Percentiles rank a stretch among this genome's conserved stretches.
Evolutionary conservation across 352 stramenopile genomes (phyloP).

Genomic region (Phytophthora vignae): DNA sequence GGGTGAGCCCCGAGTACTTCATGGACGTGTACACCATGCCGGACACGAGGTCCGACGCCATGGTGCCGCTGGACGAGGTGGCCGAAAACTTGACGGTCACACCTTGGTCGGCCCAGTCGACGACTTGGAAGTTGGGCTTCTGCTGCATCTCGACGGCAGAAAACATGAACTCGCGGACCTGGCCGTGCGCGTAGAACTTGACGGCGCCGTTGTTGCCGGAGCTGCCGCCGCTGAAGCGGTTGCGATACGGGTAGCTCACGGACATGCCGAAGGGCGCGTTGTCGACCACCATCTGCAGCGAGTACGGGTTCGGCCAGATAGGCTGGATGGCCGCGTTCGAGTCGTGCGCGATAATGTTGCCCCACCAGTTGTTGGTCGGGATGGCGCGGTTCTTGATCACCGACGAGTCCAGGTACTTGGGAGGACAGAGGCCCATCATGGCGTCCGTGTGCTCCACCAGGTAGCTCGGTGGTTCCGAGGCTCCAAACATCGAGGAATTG

Average conservation of each 20-base stretch:
- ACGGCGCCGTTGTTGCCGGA: conserved; percentile 61
- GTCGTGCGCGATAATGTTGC: conserved; percentile 69
- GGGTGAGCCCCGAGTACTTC: conserved; percentile 55
- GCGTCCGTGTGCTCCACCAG: conserved; percentile 64
- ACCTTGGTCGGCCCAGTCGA: conserved; percentile 64
- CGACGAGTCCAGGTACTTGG: conserved; percentile 57
- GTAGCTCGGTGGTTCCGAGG: conserved; percentile 39
- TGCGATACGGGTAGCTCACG: conserved; percentile 63
- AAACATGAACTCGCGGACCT: conserved; percentile 62
- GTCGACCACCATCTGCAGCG: conserved; percentile 49
- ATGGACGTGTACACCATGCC: conserved; percentile 72
- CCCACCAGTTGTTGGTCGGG: conserved; percentile 80
- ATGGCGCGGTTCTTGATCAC: conserved; percentile 59
- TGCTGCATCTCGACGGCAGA: conserved; percentile 50
- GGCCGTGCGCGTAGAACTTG: conserved; percentile 66
- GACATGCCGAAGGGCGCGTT: conserved; percentile 58
- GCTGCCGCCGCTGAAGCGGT: conserved; percentile 55
- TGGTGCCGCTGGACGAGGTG: conserved; percentile 29
- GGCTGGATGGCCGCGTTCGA: conserved; percentile 45
- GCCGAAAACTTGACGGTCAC: conserved; percentile 58
- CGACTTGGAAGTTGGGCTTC: conserved; percentile 60
- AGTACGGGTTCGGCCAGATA: conserved; percentile 71
- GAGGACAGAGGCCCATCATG: conserved; percentile 58
- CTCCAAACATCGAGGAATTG: conserved; percentile 27
- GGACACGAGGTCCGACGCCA: conserved; percentile 62